Evolutionary conservation across 768 basidiomycete species (phyloP).

Genomic region (Daedalea quercina): DNA sequence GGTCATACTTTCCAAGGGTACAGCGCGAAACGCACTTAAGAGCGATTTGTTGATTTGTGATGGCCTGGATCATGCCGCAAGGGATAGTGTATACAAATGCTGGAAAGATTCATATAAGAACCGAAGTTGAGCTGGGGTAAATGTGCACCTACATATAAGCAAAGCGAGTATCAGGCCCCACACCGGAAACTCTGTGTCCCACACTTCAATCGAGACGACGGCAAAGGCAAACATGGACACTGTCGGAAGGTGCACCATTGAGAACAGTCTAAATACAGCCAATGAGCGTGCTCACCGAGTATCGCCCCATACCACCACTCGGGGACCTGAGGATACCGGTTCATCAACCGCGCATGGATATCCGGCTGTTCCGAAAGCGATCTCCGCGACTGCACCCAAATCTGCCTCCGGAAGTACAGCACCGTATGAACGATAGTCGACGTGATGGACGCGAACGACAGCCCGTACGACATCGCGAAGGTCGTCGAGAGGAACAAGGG

Average conservation of each 20-base stretch:
- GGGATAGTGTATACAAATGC: conserved; percentile 43
- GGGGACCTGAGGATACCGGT: conserved; percentile 67
- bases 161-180: conserved; percentile 70
- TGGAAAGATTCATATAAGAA: neutral
- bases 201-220: conserved; percentile 62
- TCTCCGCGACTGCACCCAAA: conserved; percentile 63
- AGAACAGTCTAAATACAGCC: neutral
- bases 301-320: conserved; percentile 80
- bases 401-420: conserved; percentile 75
- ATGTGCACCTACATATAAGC: conserved; percentile 38
- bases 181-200: conserved; percentile 69
- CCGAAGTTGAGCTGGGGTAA: neutral
- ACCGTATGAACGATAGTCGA: conserved; percentile 65
- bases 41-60: conserved; percentile 76
- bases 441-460: conserved; percentile 80
- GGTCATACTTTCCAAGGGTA: neutral
- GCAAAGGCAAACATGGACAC: conserved; percentile 64
- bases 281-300: conserved; percentile 30
- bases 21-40: conserved; percentile 36
- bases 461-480: conserved; percentile 73
- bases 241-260: conserved; percentile 10
- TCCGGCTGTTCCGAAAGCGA: conserved; percentile 77
- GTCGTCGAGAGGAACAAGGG: conserved; percentile 47
- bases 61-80: conserved; percentile 56
- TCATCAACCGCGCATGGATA: conserved; percentile 81